A percentile compares a stretch with the other conserved stretches of the same genome.
phyloP scores from a whole-genome alignment of 768 basidiomycete species.

The Mycena olivaceomarginata region DNA sequence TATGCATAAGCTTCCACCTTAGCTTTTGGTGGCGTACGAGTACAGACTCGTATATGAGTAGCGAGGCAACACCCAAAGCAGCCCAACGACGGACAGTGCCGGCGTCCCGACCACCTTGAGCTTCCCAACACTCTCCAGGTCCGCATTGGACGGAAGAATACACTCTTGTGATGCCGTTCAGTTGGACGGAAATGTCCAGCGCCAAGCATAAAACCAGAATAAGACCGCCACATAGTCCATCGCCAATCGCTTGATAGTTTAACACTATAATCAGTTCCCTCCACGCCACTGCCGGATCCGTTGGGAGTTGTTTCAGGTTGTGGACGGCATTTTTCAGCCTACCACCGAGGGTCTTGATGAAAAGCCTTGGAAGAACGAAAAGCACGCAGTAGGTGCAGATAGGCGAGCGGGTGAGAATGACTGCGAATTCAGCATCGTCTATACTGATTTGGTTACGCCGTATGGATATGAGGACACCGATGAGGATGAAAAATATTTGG shows the following conservation, averaged over 20 bases:
- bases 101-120: background rate
- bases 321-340: background rate
- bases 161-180: background rate
- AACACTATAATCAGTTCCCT: background rate
- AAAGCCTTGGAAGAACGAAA: slow-evolving; percentile 27
- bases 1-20: slow-evolving; percentile 20
- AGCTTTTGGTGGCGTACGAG: slow-evolving; percentile 17
- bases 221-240: slow-evolving; percentile 6
- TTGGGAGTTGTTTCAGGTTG: background rate
- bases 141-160: slow-evolving; percentile 12
- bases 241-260: background rate
- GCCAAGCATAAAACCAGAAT: slow-evolving; percentile 2
- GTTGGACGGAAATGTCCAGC: slow-evolving; percentile 23
- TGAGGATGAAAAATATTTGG: slow-evolving; percentile 14
- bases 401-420: slow-evolving; percentile 29
- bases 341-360: background rate
- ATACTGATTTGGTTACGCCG: slow-evolving; percentile 6
- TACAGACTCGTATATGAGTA: slow-evolving; percentile 16
- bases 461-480: slow-evolving; percentile 11
- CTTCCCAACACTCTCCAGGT: background rate
- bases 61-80: background rate
- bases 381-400: slow-evolving; percentile 16
- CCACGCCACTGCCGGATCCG: background rate
- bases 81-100: background rate
- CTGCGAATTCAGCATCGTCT: slow-evolving; percentile 23